Evolutionary conservation across 1,284 basidiomycete species (phyloP), one percentile per base, ranked within the genome.

Genomic region (Trichosporon faecale): DNA sequence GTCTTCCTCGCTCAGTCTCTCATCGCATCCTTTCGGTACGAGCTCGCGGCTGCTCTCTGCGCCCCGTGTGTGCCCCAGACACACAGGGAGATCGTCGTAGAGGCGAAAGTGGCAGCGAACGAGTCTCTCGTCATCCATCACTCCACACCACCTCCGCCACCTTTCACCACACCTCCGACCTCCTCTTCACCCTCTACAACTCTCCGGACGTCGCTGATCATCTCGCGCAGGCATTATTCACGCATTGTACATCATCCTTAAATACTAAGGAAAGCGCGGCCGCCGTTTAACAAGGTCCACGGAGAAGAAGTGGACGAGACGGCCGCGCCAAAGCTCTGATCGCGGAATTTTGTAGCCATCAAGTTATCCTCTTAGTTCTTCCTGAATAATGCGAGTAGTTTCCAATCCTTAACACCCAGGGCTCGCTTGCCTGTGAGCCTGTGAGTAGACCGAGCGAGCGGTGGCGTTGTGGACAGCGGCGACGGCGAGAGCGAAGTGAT

Each of bases 191-290:
- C 60, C 21, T 27, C 25, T 46, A 27, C 35, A 23, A 37, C 37
- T 11, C 44, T 16, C 6, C 7, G 7, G 4, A 12, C 55, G 49
- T 33, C 6, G 37, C 60, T 63, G 29, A 63, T 33, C 31, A 2
- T 9, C 35, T 3, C 12, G 12, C 21, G 4, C 46, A 70, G 69
- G 68, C 23, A 79, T 80, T 75, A 80, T 80, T 60, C 78, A 80
- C 70, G 79, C 79, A n/a, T 70, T 80, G 0, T 80, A 81, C 69
- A 81, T 81, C 67, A 81, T 81, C 40, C 68, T 81, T 40, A 79
- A 78, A 67, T 66, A 73, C 40, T 73, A 44, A 12, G 18, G 55
- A 65, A 6, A 25, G 57, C 57, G 57, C 29, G 29, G 57, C 57
- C 57, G 57, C 29, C 57, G 57, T 61, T 33, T 16, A 31, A 18